Conservation (phyloP, 345 rosid genomes). For the Eucalyptus tenuipes region DNA sequence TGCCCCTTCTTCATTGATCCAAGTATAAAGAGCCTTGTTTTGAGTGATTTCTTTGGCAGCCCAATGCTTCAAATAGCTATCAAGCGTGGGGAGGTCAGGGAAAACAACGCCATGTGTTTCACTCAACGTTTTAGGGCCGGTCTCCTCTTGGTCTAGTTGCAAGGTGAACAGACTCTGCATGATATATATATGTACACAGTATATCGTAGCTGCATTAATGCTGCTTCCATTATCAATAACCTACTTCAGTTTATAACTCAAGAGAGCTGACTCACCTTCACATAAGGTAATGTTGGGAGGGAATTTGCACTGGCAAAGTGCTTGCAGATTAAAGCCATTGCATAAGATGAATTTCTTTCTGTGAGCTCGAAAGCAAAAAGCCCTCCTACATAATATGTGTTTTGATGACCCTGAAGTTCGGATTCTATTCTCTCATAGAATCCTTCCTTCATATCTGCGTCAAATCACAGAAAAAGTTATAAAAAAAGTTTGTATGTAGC, state of each 20-base stretch:
- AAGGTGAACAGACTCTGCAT: slow-evolving; percentile 40
- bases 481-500: neutral
- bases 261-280: slow-evolving; percentile 23
- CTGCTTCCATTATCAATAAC: neutral
- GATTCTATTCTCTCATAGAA: slow-evolving; percentile 44
- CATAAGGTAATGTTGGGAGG: slow-evolving; percentile 30
- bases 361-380: slow-evolving; percentile 65
- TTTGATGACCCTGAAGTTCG: slow-evolving; percentile 45
- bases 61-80: slow-evolving; percentile 55
- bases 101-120: slow-evolving; percentile 38
- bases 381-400: slow-evolving; percentile 59
- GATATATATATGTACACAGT: neutral
- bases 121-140: slow-evolving; percentile 7
- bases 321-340: slow-evolving; percentile 49
- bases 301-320: slow-evolving; percentile 36
- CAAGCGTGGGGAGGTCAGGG: slow-evolving; percentile 38
- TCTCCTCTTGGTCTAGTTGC: slow-evolving; percentile 8
- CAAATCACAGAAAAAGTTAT: neutral
- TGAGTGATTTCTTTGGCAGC: slow-evolving; percentile 19
- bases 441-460: slow-evolving; percentile 53
- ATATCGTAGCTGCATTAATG: neutral
- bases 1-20: slow-evolving; percentile 49
- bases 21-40: slow-evolving; percentile 31
- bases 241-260: neutral
- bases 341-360: slow-evolving; percentile 57